These are phyloP conservation scores for Reutealis trisperma DNA, from an alignment of 345 rosid genomes.

Conservation along the genomic window DNA sequence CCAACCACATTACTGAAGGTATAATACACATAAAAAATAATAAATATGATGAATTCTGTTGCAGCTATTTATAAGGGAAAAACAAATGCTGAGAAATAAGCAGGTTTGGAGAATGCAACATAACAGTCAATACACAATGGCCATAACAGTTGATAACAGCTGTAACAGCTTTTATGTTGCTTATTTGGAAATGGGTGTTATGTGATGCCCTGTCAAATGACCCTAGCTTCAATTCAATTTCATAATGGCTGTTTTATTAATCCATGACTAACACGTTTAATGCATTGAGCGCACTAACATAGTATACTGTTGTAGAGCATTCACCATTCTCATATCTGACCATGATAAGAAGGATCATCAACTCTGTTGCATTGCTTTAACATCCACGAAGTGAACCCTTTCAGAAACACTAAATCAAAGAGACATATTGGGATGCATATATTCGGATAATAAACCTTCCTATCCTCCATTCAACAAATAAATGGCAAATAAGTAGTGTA, in stretches of 20 bases:
- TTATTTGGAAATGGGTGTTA: neutral
- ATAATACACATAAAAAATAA: neutral
- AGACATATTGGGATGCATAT: conserved; percentile 35
- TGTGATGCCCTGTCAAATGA: neutral
- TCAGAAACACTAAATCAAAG: conserved; percentile 22
- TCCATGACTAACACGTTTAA: neutral
- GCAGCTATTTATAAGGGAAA: neutral
- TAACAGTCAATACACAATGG: neutral
- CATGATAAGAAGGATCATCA: conserved; percentile 32
- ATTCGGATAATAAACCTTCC: neutral
- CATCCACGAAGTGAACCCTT: conserved; percentile 40
- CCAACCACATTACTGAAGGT: neutral
- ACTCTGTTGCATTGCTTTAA: conserved; percentile 36
- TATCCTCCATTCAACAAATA: too few species aligned
- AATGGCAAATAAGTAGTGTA: too few species aligned
- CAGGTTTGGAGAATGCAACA: neutral
- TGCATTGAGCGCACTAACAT: neutral
- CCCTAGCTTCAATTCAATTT: neutral
- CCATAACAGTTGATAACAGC: neutral
- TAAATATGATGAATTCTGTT: neutral
- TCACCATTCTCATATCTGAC: conserved; percentile 34
- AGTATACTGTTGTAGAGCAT: conserved; percentile 24
- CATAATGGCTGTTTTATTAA: neutral
- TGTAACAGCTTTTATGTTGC: neutral
- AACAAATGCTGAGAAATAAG: neutral